Conservation (phyloP, 768 basidiomycete species). For the Tricholoma saponaceum region DNA sequence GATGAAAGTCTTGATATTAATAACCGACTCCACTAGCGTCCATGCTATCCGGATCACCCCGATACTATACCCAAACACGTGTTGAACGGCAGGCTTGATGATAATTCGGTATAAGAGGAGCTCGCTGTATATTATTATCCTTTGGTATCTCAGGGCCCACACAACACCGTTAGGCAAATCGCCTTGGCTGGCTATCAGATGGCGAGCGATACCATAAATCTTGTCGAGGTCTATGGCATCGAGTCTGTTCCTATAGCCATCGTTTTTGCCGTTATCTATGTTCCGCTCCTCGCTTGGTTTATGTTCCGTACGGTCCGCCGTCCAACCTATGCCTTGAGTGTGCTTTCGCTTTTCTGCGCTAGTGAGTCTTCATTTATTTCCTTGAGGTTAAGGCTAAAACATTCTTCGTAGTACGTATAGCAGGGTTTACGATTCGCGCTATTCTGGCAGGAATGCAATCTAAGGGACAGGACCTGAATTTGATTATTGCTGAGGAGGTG, state of each 20-base stretch:
- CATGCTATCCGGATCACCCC: neutral
- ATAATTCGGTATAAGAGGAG: neutral
- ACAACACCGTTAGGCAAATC: neutral
- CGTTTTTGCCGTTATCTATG: conserved; percentile 32
- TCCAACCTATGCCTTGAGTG: conserved; percentile 30
- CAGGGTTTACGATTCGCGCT: conserved; percentile 25
- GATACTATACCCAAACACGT: neutral
- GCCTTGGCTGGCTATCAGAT: neutral
- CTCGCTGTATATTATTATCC: neutral
- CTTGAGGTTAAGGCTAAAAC: neutral
- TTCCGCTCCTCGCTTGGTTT: conserved; percentile 27
- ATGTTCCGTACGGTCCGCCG: conserved; percentile 24
- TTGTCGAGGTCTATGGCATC: conserved; percentile 28
- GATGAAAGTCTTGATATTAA: too few species aligned
- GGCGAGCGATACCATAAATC: conserved; percentile 19
- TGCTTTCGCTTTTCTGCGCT: conserved; percentile 33
- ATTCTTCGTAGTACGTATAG: conserved; percentile 19
- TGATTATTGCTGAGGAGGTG: conserved; percentile 24
- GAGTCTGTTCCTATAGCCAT: conserved; percentile 30
- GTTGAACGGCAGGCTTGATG: neutral
- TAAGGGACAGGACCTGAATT: conserved; percentile 19
- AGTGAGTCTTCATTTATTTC: conserved; percentile 23
- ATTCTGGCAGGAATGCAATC: conserved; percentile 16
- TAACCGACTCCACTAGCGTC: too few species aligned
- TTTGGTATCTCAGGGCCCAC: neutral